Base-by-base conservation (phyloP, 257 asterid species). In the Lycium barbarum region DNA sequence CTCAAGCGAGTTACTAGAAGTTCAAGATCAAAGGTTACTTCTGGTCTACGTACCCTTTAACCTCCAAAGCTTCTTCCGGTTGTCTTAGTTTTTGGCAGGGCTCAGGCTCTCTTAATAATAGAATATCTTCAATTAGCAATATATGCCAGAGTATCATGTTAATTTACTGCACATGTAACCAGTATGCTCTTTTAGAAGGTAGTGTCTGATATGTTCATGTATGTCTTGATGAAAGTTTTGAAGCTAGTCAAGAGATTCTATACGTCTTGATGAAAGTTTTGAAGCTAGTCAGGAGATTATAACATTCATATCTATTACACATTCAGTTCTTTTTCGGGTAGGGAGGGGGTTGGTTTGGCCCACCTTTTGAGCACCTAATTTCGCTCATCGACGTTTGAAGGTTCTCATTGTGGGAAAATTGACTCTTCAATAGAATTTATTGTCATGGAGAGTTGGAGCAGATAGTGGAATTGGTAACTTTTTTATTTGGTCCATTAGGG, bases 11-110 rank as follows among this genome's bases (percentile, higher is more conserved):
- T 86, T 83, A 82, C 88, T 45, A 85, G 88, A 83, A 84, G 82
- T 83, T 84, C 89, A 73, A 89, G 83, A 85, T 61, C 89, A 40
- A 89, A 92, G 97, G 98, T 93, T 84, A 63, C 79, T 79, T 59
- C 38, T 22, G 80, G 53, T 66, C 72, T 74, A 2, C 11, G 67
- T 43, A 38, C 65, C 82, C 85, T 84, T 71, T 51, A 33, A 17
- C 66, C 66, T 66, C 62, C 82, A 53, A 78, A 78, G 15, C 2
- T 14, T 47, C 61, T 74, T 78, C 33, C 7, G 26, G 26, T 1
- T 76, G 62, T 26, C 82, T 76, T 76, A 33, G 62, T 53, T 78
- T 76, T 15, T 8, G 14, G 26, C 20, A 78, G 1, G 40, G 82
- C 26, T 26, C 53, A 13, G 62, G 82, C 36, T 9, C 38, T 26